Evolutionary conservation across 1,284 basidiomycete species (phyloP).

Genomic region (Apiotrichum veenhuisii): DNA sequence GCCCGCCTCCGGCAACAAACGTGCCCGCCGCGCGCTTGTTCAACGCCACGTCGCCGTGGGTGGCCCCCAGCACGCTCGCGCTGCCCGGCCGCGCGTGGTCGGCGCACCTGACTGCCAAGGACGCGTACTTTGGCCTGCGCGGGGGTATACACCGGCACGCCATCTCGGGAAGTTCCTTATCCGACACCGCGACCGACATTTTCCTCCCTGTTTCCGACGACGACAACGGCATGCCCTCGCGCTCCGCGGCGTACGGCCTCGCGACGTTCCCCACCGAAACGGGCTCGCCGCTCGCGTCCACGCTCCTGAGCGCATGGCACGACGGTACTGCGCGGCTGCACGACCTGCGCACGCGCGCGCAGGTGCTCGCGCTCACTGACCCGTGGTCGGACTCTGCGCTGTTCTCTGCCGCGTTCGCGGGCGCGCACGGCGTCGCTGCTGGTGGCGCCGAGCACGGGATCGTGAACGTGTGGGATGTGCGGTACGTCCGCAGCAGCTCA

Average conservation of each 20-base stretch:
- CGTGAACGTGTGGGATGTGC: conserved; percentile 42
- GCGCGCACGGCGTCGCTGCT: conserved; percentile 35
- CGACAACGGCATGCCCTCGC: neutral
- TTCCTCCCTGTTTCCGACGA: conserved; percentile 3
- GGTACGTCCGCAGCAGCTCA: conserved; percentile 2
- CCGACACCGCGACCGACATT: too few relatives aligned
- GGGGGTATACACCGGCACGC: conserved; percentile 9
- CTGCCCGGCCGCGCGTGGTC: conserved; percentile 37
- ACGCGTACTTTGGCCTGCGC: conserved; percentile 9
- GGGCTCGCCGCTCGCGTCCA: neutral
- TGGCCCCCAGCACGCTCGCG: conserved; percentile 22
- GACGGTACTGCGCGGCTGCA: conserved; percentile 45
- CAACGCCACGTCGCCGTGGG: conserved; percentile 36
- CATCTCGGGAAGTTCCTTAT: neutral
- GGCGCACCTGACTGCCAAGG: conserved; percentile 16
- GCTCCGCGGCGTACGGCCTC: conserved; percentile 15
- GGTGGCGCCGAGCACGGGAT: conserved; percentile 45
- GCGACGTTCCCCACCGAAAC: neutral
- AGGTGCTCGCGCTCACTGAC: conserved; percentile 32
- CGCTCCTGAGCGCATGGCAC: conserved; percentile 45
- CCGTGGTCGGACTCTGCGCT: conserved; percentile 46
- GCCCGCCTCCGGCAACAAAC: neutral
- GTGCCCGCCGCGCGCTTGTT: conserved; percentile 24
- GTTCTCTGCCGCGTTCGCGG: conserved; percentile 40
- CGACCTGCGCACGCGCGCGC: conserved; percentile 35